These are phyloP conservation scores for Leishmania tropica DNA, from an alignment of 208 protist species.

Conservation along the genomic window DNA sequence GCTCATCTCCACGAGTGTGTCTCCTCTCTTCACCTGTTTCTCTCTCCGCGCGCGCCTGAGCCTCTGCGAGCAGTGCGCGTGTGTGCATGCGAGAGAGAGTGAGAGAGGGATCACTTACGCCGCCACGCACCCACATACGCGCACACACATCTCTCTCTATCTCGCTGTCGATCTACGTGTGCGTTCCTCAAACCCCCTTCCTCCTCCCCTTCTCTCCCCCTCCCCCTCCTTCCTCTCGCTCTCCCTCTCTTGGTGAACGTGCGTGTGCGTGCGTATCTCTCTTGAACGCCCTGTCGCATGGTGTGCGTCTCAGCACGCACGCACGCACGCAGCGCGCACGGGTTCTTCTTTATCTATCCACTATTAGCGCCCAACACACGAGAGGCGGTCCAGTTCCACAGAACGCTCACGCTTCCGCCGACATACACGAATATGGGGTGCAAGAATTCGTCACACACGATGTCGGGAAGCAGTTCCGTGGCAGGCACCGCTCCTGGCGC, in stretches of 20 bases:
- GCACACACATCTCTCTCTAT: background rate
- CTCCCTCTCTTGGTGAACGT: background rate
- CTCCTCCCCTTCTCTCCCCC: background rate
- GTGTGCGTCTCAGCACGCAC: background rate
- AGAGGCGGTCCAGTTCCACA: background rate
- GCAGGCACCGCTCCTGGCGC: conserved; percentile 9
- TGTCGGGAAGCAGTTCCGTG: background rate
- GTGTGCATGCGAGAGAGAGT: too few species aligned
- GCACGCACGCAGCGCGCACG: background rate
- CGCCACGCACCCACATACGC: background rate
- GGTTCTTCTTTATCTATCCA: background rate
- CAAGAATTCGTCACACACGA: conserved; percentile 21
- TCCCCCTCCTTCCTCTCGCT: background rate
- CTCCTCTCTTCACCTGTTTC: background rate
- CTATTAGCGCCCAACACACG: background rate
- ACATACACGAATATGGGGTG: conserved; percentile 24
- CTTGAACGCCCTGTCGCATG: background rate
- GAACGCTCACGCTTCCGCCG: background rate
- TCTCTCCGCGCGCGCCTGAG: background rate
- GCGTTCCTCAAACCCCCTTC: background rate
- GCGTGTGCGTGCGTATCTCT: background rate
- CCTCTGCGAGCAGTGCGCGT: background rate
- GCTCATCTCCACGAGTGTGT: too few species aligned
- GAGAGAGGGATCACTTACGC: background rate
- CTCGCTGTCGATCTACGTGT: background rate